phyloP scores from a whole-genome alignment of 306 rosid genomes.

The Vicia villosa region DNA sequence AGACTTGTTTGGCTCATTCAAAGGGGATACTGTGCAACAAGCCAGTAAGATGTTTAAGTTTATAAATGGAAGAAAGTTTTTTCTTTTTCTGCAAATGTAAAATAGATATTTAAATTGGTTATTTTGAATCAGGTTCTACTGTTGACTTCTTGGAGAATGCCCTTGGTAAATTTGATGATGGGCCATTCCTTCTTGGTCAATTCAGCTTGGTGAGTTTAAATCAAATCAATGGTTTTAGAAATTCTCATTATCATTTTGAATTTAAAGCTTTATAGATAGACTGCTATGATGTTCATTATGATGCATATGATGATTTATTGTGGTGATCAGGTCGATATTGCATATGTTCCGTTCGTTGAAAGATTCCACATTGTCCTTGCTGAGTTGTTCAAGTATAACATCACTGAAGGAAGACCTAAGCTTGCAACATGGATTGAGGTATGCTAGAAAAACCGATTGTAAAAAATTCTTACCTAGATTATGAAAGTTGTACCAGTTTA shows the following conservation, averaged over 20 bases:
- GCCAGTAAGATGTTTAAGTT: not conserved
- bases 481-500: not conserved
- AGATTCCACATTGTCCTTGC: no score
- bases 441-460: slow-evolving; percentile 8
- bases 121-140: slow-evolving; percentile 37
- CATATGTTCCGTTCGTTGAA: no score
- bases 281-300: not conserved
- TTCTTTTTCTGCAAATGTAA: not conserved
- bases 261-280: not conserved
- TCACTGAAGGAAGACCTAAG: slow-evolving; percentile 38
- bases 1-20: slow-evolving; percentile 41
- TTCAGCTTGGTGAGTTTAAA: slow-evolving; percentile 34
- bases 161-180: no score
- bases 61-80: not conserved
- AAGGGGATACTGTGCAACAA: slow-evolving; percentile 42
- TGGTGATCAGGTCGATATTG: slow-evolving; percentile 46
- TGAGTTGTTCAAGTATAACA: no score
- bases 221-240: not conserved
- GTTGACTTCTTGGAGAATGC: no score
- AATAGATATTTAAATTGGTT: not conserved
- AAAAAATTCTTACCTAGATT: not conserved
- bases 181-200: no score
- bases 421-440: slow-evolving; percentile 76
- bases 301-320: slow-evolving; percentile 11
- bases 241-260: not conserved